phyloP scores from a whole-genome alignment of 768 basidiomycete species.

The Dictyophora rubrovolvata region DNA sequence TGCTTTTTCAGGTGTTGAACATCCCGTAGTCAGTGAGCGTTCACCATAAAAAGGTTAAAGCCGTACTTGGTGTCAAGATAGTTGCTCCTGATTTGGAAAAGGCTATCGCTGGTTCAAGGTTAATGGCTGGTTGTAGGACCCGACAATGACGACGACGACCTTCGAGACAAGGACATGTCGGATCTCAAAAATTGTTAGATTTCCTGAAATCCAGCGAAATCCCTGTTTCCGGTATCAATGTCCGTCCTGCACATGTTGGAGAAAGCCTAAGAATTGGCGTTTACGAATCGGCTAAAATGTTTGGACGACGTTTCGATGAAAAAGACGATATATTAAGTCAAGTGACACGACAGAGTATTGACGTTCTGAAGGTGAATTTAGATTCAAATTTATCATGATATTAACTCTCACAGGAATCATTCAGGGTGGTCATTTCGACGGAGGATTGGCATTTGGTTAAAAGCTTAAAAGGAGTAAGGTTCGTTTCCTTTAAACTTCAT shows the following conservation, averaged over 20 bases:
- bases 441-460: conserved; percentile 94
- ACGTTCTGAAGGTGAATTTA: conserved; percentile 72
- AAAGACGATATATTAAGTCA: conserved; percentile 90
- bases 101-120: conserved; percentile 91
- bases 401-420: conserved; percentile 45
- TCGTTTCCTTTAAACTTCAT: background rate
- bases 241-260: conserved; percentile 98
- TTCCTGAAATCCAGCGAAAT: conserved; percentile 95
- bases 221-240: conserved; percentile 94
- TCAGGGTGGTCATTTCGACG: conserved; percentile 78
- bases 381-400: background rate
- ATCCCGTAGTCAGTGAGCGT: conserved; percentile 75
- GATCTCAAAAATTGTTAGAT: conserved; percentile 85
- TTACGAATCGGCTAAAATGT: conserved; percentile 92
- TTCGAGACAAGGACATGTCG: conserved; percentile 93
- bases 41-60: conserved; percentile 95
- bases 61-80: conserved; percentile 93
- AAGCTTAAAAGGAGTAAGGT: conserved; percentile 65
- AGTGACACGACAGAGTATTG: conserved; percentile 87
- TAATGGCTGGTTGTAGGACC: conserved; percentile 88
- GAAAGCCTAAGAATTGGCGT: conserved; percentile 91
- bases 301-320: conserved; percentile 91
- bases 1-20: background rate
- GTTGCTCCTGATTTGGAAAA: conserved; percentile 93
- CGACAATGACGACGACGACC: conserved; percentile 91